These are phyloP conservation scores for Aspergillus nomiae DNA, from an alignment of 2,329 filamentous ascomycete genomes.

Conservation along the genomic window DNA sequence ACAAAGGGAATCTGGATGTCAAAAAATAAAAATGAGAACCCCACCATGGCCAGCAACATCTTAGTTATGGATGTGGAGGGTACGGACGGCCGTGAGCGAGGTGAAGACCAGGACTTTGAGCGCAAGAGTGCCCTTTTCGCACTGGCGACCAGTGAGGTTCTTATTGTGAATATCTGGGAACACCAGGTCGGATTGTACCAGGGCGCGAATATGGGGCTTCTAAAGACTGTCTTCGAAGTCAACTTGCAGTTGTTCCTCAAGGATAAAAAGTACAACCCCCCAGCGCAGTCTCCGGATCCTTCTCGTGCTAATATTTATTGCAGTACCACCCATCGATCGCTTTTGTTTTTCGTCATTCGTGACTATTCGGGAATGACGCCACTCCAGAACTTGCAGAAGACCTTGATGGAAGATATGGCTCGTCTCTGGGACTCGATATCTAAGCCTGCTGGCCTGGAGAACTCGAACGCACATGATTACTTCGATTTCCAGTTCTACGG, in stretches of 20 bases:
- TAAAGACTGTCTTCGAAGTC: slow-evolving; percentile 99
- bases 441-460: slow-evolving; percentile 86
- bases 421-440: slow-evolving; percentile 93
- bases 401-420: slow-evolving; percentile 83
- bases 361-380: slow-evolving; percentile 94
- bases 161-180: slow-evolving; percentile 99
- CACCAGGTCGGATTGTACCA: slow-evolving; percentile 98
- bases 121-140: slow-evolving; percentile 97
- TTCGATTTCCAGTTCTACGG: slow-evolving; percentile 98
- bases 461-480: slow-evolving; percentile 90
- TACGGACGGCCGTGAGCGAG: slow-evolving; percentile 91
- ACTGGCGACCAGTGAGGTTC: slow-evolving; percentile 92
- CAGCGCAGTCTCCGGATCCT: background rate
- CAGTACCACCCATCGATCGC: slow-evolving; percentile 81
- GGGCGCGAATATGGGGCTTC: slow-evolving; percentile 95
- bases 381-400: slow-evolving; percentile 84
- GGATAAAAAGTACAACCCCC: slow-evolving; percentile 73
- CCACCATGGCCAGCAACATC: slow-evolving; percentile 89
- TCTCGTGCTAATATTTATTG: slow-evolving; percentile 26
- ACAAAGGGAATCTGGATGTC: slow-evolving; percentile 99
- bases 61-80: slow-evolving; percentile 99
- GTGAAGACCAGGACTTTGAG: slow-evolving; percentile 98
- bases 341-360: slow-evolving; percentile 98
- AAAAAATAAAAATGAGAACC: slow-evolving; percentile 75
- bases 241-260: slow-evolving; percentile 96